Evolutionary conservation across 441 rosid species (phyloP), one percentile per base, ranked within the genome.

Genomic region (Erodium moschatum): DNA sequence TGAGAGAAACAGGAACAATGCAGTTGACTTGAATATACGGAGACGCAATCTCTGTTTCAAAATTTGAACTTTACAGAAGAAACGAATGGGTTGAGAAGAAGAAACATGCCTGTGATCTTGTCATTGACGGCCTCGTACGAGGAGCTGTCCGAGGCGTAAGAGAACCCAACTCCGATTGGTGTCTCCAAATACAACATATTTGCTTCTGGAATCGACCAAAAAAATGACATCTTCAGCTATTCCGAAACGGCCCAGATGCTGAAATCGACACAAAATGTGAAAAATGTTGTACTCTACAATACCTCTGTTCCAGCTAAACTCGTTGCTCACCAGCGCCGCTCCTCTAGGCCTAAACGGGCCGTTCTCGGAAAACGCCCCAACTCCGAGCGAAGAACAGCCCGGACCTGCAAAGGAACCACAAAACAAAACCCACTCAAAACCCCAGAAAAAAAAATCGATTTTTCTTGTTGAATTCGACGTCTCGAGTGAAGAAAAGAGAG

Each of bases 141-240:
- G 15, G 94, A 86, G 52, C 83, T 62, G 67, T 89, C 87, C 12
- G 80, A 69, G n/a, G 99, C 83, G 77, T 88, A 94, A 73, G 99
- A 94, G 87, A 91, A 94, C 65, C 99, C 99, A 80, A 94, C 99
- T 65, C 97, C 99, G 77, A 86, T 75, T 29, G 99, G 99, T 68
- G 97, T 72, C 76, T 94, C 99, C 80, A 94, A 74, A 80, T 87
- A 94, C 84, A 94, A 70, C 90, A 94, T 89, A 77, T 94, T 94
- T 9, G 97, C 99, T 78, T 86, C 99, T 94, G 87, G 79, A 83
- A 68, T 70, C 29, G 56, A 69, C 5, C 70, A 71, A 20, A 78
- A 74, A 40, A 62, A 38, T 18, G 8, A 18, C 42, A 16, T 7
- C 1, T 54, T 56, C 0, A 40, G 7, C 65, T 18, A 29, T 35